Evolutionary conservation across 2,329 filamentous ascomycete genomes (phyloP).

Genomic region (Fusarium sp.): DNA sequence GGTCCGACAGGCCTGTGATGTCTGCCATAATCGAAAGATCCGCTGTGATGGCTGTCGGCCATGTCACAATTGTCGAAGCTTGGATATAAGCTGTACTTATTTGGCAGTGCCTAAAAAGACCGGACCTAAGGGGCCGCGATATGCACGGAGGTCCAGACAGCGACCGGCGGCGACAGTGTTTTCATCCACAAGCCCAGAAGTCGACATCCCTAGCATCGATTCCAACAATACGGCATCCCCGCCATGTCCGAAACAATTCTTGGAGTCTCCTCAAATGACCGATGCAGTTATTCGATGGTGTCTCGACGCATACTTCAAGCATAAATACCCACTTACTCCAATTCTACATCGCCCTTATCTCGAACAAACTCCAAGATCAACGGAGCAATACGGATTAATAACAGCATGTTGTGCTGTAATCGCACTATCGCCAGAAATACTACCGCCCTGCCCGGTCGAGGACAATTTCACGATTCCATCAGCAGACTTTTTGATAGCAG

Average conservation of each 20-base stretch:
- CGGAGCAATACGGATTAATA: constrained; percentile 42
- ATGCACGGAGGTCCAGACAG: background rate
- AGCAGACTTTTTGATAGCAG: constrained; percentile 40
- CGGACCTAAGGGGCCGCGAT: constrained; percentile 33
- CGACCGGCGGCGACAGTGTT: background rate
- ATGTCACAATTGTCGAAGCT: constrained; percentile 40
- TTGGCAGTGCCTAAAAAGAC: constrained; percentile 46
- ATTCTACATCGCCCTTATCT: constrained; percentile 41
- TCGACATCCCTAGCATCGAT: background rate
- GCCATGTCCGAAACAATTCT: accelerated
- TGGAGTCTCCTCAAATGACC: constrained; percentile 10
- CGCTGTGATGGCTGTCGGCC: constrained; percentile 44
- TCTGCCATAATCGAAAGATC: constrained; percentile 43
- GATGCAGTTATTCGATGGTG: constrained; percentile 36
- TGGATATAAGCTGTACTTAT: constrained; percentile 40
- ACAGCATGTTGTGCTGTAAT: constrained; percentile 45
- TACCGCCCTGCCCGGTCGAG: background rate
- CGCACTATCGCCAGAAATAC: constrained; percentile 42
- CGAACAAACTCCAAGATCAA: constrained; percentile 2
- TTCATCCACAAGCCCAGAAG: background rate
- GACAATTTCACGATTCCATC: constrained; percentile 18
- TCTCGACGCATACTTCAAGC: constrained; percentile 45
- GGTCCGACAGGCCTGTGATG: constrained; percentile 43
- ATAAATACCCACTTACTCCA: constrained; percentile 49
- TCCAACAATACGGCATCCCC: accelerated